Evolutionary conservation across 1,284 basidiomycete species (phyloP).

Genomic region (Ceratobasidium sp.): DNA sequence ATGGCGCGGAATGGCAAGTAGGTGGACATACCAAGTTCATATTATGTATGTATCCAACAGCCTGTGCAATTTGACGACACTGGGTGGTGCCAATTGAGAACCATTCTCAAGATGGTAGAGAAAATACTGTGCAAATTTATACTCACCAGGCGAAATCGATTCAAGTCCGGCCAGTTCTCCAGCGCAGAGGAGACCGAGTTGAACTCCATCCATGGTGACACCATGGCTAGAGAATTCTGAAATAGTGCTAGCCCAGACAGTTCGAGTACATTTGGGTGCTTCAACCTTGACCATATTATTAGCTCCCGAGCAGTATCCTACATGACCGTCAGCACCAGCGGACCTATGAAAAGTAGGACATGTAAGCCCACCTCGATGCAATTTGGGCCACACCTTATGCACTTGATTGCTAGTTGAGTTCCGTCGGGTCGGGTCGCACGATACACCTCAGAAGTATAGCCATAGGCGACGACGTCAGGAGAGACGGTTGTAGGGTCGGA

Average conservation of each 20-base stretch:
- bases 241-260: slow-evolving; percentile 6
- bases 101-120: too few relatives aligned
- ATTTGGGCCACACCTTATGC: not conserved
- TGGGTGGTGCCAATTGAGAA: too few relatives aligned
- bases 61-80: too few relatives aligned
- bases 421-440: not conserved
- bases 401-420: not conserved
- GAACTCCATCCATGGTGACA: not conserved
- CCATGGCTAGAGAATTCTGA: not conserved
- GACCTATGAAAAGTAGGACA: too few relatives aligned
- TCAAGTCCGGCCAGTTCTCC: not conserved
- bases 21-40: too few relatives aligned
- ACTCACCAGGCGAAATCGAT: not conserved
- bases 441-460: not conserved
- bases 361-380: not conserved
- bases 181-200: not conserved
- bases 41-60: too few relatives aligned
- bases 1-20: too few relatives aligned
- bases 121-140: not conserved
- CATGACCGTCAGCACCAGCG: too few relatives aligned
- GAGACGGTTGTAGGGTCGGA: not conserved
- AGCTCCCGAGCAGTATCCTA: slow-evolving; percentile 6
- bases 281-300: not conserved
- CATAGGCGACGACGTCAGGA: not conserved
- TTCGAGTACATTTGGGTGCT: slow-evolving; percentile 1